Evolutionary conservation across 2,329 filamentous ascomycete genomes (phyloP).

Genomic region (Pseudopyrenochaeta lycopersici): DNA sequence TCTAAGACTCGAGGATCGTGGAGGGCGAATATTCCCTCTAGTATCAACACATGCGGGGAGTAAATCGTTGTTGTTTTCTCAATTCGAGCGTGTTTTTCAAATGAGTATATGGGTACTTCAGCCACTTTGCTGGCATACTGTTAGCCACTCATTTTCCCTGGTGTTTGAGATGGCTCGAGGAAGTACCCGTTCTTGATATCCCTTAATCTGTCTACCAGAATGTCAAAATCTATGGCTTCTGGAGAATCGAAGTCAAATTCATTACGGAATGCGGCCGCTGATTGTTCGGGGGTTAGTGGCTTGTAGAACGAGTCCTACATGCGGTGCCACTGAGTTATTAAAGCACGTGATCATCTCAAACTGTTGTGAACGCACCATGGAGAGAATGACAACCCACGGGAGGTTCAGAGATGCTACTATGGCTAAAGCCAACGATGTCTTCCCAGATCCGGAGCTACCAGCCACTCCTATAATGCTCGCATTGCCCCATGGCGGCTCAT

Average conservation of each 20-base stretch:
- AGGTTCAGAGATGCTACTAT: constrained; percentile 90
- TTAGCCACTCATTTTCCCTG: constrained; percentile 18
- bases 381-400: constrained; percentile 97
- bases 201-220: constrained; percentile 77
- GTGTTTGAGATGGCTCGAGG: background rate
- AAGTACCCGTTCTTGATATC: constrained; percentile 91
- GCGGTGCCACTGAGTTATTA: constrained; percentile 17
- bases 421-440: constrained; percentile 91
- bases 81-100: constrained; percentile 85
- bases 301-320: constrained; percentile 96
- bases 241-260: constrained; percentile 97
- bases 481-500: constrained; percentile 94
- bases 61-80: constrained; percentile 87
- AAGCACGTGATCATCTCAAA: constrained; percentile 33
- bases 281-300: constrained; percentile 80
- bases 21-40: constrained; percentile 95
- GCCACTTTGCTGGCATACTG: constrained; percentile 72
- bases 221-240: constrained; percentile 92
- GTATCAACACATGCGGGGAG: constrained; percentile 91
- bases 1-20: constrained; percentile 88
- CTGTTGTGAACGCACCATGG: constrained; percentile 72
- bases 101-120: constrained; percentile 95
- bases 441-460: constrained; percentile 93
- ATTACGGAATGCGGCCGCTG: constrained; percentile 81
- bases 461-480: constrained; percentile 96